A percentile compares a stretch with the other conserved stretches of the same genome.
Evolutionary conservation across 208 protist species (phyloP).

Genomic region (Wallacemonas sp.): DNA sequence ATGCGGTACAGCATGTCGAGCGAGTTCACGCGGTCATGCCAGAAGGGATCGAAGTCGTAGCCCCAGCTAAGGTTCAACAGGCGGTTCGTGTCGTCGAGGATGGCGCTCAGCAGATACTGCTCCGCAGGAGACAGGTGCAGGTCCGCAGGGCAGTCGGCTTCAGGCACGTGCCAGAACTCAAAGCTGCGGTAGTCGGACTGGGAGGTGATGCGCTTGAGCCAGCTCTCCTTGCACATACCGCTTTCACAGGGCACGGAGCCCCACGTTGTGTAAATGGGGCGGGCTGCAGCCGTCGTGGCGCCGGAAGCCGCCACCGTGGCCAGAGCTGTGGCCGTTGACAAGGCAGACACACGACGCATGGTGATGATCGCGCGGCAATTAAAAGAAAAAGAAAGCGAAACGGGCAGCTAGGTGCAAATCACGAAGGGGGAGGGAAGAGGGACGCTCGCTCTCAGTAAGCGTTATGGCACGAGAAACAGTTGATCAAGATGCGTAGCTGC

Average conservation of each 20-base stretch:
- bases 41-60: slow-evolving; percentile 90
- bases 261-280: slow-evolving; percentile 84
- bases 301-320: not conserved
- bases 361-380: not conserved
- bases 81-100: slow-evolving; percentile 83
- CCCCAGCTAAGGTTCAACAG: slow-evolving; percentile 80
- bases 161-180: slow-evolving; percentile 83
- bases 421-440: not conserved
- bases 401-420: not conserved
- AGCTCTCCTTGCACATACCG: slow-evolving; percentile 60
- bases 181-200: slow-evolving; percentile 81
- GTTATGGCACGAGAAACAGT: too few species aligned
- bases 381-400: not conserved
- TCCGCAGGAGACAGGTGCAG: slow-evolving; percentile 64
- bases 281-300: slow-evolving; percentile 13
- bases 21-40: slow-evolving; percentile 80
- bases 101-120: slow-evolving; percentile 76
- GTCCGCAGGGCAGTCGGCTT: slow-evolving; percentile 38
- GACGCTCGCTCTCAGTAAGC: not conserved
- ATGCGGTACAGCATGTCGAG: slow-evolving; percentile 64
- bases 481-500: too few species aligned
- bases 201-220: slow-evolving; percentile 77
- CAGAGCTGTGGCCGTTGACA: slow-evolving; percentile 9
- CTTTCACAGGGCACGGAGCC: slow-evolving; percentile 58
- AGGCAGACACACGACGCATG: slow-evolving; percentile 37